Percentiles rank a stretch among this genome's conserved stretches.
Evolutionary conservation across 176 grass and related monocot genomes (phyloP).

Genomic region (Aegilops longissima): DNA sequence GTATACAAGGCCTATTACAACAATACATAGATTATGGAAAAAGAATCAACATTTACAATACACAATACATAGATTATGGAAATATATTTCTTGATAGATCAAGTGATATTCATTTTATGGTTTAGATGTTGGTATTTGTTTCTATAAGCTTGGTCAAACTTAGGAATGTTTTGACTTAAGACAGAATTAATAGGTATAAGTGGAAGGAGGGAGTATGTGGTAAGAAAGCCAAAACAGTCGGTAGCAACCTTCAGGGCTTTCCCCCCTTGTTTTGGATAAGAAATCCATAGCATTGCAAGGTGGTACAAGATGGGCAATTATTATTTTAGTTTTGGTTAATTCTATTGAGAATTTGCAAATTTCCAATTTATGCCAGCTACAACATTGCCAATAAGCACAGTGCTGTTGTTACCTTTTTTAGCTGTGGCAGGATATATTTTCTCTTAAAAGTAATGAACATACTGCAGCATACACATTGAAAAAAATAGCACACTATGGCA

Average conservation of each 20-base stretch:
- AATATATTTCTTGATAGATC: not conserved
- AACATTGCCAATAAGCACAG: not conserved
- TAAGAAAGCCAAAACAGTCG: not conserved
- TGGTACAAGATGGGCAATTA: not conserved
- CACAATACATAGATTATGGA: not conserved
- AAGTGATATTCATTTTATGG: too few species aligned
- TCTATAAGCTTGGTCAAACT: not conserved
- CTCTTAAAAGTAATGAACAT: not conserved
- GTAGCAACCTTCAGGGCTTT: not conserved
- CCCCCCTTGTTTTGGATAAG: not conserved
- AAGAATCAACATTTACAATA: not conserved
- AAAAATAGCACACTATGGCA: too few species aligned
- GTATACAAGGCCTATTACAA: not conserved
- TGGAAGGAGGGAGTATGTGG: not conserved
- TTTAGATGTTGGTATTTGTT: not conserved
- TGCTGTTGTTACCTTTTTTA: not conserved
- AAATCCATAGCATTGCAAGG: not conserved
- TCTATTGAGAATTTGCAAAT: not conserved
- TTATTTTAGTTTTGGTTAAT: not conserved
- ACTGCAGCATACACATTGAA: not conserved
- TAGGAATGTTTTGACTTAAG: not conserved
- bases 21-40: not conserved
- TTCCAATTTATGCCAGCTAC: not conserved
- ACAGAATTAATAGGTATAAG: not conserved
- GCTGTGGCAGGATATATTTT: not conserved